Evolutionary conservation across 805 yeast genomes (phyloP).

Genomic region (Starmerella cellae): DNA sequence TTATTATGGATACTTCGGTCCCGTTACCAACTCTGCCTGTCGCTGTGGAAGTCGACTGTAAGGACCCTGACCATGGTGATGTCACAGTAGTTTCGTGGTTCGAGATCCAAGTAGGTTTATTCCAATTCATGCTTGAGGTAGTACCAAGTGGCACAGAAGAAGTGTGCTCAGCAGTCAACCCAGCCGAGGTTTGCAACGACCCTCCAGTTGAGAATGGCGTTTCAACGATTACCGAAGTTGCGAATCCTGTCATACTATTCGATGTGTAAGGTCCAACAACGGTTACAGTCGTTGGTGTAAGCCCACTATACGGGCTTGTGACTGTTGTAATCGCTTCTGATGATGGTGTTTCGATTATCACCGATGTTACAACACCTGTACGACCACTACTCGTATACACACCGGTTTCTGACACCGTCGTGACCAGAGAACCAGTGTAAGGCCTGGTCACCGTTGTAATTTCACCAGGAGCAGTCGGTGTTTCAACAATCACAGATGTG

Average conservation of each 20-base stretch:
- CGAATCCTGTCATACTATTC: constrained; percentile 1
- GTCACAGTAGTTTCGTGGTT: constrained; percentile 3
- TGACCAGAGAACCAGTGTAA: neutral
- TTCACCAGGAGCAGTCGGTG: constrained; percentile 1
- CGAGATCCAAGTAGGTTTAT: neutral
- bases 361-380: constrained; percentile 1
- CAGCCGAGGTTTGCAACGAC: neutral
- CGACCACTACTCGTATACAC: neutral
- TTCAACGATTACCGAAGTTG: constrained; percentile 2
- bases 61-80: neutral
- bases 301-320: neutral
- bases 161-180: neutral
- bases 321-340: neutral
- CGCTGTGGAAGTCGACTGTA: neutral
- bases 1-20: neutral
- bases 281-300: neutral
- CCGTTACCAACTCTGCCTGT: neutral
- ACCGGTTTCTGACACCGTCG: constrained; percentile 1
- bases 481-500: constrained; percentile 2
- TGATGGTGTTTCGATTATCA: constrained; percentile 1
- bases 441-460: constrained; percentile 1
- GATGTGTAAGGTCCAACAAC: constrained; percentile 2
- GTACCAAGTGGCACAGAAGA: too few species aligned
- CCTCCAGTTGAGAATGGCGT: constrained; percentile 1
- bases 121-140: neutral